phyloP scores from a whole-genome alignment of 2,329 filamentous ascomycete species.

The Phoma sp. region DNA sequence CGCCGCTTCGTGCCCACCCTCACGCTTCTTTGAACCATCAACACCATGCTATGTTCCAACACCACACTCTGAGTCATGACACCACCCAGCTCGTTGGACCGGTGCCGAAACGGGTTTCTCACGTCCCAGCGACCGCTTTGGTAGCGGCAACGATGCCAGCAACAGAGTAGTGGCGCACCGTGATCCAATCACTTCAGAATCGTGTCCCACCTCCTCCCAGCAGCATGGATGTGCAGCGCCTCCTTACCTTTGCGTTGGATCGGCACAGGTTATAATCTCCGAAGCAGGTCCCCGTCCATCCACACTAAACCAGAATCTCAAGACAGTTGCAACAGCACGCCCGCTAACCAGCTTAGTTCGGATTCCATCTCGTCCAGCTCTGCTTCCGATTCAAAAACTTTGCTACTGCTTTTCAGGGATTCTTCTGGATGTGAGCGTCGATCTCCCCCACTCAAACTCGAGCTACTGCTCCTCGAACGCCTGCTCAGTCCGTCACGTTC shows the following conservation, averaged over 20 bases:
- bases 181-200: constrained; percentile 3
- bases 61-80: neutral
- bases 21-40: neutral
- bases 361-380: neutral
- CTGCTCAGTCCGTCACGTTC: constrained; percentile 2
- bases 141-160: constrained; percentile 6
- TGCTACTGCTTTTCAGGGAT: neutral
- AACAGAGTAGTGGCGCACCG: constrained; percentile 2
- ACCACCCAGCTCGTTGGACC: constrained; percentile 11
- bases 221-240: constrained; percentile 9
- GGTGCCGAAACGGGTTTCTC: constrained; percentile 4
- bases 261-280: constrained; percentile 6
- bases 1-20: neutral
- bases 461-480: neutral
- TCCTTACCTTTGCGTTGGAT: constrained; percentile 16
- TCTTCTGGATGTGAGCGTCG: neutral
- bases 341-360: neutral
- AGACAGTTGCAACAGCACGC: neutral
- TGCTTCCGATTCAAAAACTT: neutral
- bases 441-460: constrained; percentile 1
- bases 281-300: neutral
- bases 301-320: neutral
- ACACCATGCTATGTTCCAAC: neutral
- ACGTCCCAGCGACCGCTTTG: neutral
- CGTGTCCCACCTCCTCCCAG: constrained; percentile 8